Evolutionary conservation across 805 yeast genomes (phyloP).

Genomic region (Kluyveromyces nonfermentans): DNA sequence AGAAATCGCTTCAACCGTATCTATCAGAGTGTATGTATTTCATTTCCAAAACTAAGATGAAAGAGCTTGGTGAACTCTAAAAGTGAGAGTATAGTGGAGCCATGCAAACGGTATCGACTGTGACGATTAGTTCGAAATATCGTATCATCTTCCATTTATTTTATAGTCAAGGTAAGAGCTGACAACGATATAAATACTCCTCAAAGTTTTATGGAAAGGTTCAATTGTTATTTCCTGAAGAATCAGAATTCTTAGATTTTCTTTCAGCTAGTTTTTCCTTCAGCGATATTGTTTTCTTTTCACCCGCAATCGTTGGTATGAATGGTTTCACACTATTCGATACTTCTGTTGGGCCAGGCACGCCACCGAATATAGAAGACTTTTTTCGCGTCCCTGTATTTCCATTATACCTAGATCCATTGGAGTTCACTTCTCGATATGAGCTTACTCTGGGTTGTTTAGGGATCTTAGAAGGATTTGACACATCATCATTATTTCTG

Average conservation of each 20-base stretch:
- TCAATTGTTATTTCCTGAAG: background rate
- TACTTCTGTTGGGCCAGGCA: slow-evolving; percentile 8
- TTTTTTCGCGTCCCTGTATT: slow-evolving; percentile 21
- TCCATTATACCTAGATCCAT: background rate
- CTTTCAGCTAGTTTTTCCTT: background rate
- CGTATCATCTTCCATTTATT: no score
- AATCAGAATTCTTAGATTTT: background rate
- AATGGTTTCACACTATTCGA: slow-evolving; percentile 7
- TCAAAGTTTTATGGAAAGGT: background rate
- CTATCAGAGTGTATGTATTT: no score
- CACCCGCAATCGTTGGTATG: slow-evolving; percentile 4
- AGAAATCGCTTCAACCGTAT: no score
- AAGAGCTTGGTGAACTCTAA: no score
- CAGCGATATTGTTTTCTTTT: background rate
- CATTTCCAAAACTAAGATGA: no score
- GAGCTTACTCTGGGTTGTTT: background rate
- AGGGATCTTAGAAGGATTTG: background rate
- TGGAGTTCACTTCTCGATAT: background rate
- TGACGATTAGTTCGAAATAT: no score
- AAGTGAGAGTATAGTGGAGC: no score
- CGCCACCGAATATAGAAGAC: slow-evolving; percentile 26
- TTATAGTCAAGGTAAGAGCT: no score
- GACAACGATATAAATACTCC: no score
- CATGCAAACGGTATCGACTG: no score
- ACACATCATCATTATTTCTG: background rate